These are phyloP conservation scores for Aureobasidium sp. DNA, from an alignment of 2,329 filamentous ascomycete species.

Conservation along the genomic window DNA sequence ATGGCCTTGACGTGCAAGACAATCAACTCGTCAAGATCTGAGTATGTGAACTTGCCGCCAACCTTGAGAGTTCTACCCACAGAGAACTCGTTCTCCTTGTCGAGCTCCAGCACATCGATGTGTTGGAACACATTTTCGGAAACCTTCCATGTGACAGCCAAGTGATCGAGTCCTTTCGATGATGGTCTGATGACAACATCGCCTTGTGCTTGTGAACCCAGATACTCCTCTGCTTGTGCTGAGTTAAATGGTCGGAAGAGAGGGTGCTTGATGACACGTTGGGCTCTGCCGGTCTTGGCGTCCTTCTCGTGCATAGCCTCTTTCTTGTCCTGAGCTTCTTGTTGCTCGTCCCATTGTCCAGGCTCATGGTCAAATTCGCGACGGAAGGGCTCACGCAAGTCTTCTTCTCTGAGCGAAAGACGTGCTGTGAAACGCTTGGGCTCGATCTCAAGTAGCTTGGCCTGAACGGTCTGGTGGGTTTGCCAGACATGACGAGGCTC, in stretches of 20 bases:
- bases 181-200: conserved; percentile 94
- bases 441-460: conserved; percentile 81
- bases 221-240: conserved; percentile 83
- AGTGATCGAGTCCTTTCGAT: conserved; percentile 88
- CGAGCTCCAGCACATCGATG: conserved; percentile 90
- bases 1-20: conserved; percentile 96
- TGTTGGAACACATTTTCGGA: conserved; percentile 95
- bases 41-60: conserved; percentile 82
- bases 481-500: conserved; percentile 58
- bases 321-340: conserved; percentile 62
- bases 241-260: conserved; percentile 92
- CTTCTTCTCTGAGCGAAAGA: conserved; percentile 74
- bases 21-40: conserved; percentile 93
- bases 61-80: conserved; percentile 81
- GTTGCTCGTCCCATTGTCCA: conserved; percentile 68
- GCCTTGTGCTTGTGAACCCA: conserved; percentile 75
- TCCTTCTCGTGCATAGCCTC: conserved; percentile 83
- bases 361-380: conserved; percentile 61
- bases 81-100: conserved; percentile 95
- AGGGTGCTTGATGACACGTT: conserved; percentile 95
- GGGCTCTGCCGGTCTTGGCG: conserved; percentile 72
- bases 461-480: conserved; percentile 74
- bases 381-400: conserved; percentile 63
- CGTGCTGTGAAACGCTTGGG: conserved; percentile 77
- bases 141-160: conserved; percentile 97